These are phyloP conservation scores for Rhodofomes roseus DNA, from an alignment of 1,284 basidiomycete genomes.

Conservation along the genomic window DNA sequence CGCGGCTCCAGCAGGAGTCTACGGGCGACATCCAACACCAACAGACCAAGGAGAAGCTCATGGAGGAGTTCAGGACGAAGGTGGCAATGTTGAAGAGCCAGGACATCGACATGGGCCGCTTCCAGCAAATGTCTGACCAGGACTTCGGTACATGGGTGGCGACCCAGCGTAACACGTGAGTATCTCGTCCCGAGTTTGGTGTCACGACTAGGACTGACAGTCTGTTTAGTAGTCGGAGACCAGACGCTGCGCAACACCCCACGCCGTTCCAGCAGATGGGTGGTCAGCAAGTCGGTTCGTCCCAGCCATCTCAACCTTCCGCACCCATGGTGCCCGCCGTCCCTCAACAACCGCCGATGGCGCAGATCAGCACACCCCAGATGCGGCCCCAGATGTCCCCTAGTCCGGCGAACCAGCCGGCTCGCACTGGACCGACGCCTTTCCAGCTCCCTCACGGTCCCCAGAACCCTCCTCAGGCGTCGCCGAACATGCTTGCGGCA, in stretches of 20 bases:
- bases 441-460: slow-evolving; percentile 7
- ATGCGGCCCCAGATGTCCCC: slow-evolving; percentile 13
- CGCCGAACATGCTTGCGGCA: slow-evolving; percentile 8
- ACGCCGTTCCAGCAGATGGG: neutral
- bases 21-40: neutral
- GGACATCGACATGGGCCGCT: neutral
- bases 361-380: slow-evolving; percentile 16
- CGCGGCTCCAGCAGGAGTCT: neutral
- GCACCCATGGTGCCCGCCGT: slow-evolving; percentile 7
- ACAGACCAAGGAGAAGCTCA: slow-evolving; percentile 25
- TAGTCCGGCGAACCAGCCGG: slow-evolving; percentile 9
- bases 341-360: slow-evolving; percentile 10
- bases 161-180: neutral
- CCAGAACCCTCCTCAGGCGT: slow-evolving; percentile 6
- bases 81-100: slow-evolving; percentile 37
- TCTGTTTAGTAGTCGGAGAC: neutral
- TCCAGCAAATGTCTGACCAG: neutral
- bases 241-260: neutral
- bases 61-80: slow-evolving; percentile 29
- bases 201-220: no score
- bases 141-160: neutral
- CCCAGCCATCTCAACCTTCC: slow-evolving; percentile 11
- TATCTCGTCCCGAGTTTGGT: no score
- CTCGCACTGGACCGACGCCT: slow-evolving; percentile 11
- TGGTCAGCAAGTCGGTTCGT: slow-evolving; percentile 8